phyloP scores from a whole-genome alignment of 169 alveolate species.

The Babesia caballi region DNA sequence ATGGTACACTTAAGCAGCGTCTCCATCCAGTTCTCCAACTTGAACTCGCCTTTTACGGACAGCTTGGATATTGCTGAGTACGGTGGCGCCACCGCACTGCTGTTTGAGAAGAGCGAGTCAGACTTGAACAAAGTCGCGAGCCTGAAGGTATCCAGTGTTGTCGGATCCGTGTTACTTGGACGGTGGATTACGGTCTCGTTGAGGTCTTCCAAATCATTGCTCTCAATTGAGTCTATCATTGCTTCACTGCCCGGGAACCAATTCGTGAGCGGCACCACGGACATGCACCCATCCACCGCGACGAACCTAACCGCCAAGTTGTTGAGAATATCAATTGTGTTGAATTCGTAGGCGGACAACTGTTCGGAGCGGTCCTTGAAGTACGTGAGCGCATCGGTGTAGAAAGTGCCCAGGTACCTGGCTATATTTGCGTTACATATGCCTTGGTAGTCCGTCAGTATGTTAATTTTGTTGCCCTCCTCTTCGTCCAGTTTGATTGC shows the following conservation, averaged over 20 bases:
- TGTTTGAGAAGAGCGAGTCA: neutral
- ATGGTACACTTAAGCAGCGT: conserved; percentile 35
- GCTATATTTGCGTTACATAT: conserved; percentile 34
- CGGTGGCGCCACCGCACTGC: neutral
- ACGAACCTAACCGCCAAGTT: conserved; percentile 49
- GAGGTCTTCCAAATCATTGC: neutral
- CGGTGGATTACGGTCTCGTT: neutral
- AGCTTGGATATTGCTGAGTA: neutral
- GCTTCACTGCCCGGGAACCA: neutral
- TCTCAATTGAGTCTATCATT: neutral
- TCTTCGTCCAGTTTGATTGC: conserved; percentile 22
- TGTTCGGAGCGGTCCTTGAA: conserved; percentile 17
- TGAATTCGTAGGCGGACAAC: conserved; percentile 23
- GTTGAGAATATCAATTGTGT: conserved; percentile 33
- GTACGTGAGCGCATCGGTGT: conserved; percentile 33
- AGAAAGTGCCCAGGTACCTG: conserved; percentile 35
- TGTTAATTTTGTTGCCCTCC: conserved; percentile 25
- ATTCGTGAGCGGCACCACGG: conserved; percentile 39
- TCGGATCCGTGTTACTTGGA: neutral
- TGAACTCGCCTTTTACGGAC: neutral
- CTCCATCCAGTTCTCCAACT: conserved; percentile 43
- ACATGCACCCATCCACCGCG: conserved; percentile 36
- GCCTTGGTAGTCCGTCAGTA: conserved; percentile 21
- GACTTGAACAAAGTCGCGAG: neutral
- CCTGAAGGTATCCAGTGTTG: neutral